These are phyloP conservation scores for Schizothecium vesticola DNA, from an alignment of 495 filamentous ascomycete genomes.

Conservation along the genomic window DNA sequence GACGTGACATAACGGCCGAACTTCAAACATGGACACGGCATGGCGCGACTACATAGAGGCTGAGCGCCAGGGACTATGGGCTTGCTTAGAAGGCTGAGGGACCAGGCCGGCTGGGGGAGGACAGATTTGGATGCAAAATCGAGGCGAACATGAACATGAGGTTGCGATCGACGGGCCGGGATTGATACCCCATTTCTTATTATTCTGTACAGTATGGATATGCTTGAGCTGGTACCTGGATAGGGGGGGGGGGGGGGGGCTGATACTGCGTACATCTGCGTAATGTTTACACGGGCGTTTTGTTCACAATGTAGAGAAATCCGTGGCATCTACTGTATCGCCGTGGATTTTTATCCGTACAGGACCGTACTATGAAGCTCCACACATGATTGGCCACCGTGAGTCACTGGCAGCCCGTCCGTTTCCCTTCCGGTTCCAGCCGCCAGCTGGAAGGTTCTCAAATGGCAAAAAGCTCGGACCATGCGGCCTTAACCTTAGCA, in stretches of 20 bases:
- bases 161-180: neutral
- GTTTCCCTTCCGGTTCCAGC: neutral
- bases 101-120: neutral
- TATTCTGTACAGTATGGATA: neutral
- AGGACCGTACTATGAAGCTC: too few relatives aligned
- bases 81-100: neutral
- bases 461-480: neutral
- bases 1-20: neutral
- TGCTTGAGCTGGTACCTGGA: neutral
- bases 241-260: neutral
- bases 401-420: neutral
- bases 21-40: neutral
- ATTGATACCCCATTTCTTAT: conserved; percentile 17
- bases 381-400: neutral
- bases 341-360: too few relatives aligned
- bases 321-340: too few relatives aligned
- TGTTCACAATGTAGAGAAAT: neutral
- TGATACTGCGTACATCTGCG: neutral
- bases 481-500: conserved; percentile 1
- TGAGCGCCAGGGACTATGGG: neutral
- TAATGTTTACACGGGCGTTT: neutral
- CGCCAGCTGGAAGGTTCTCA: conserved; percentile 23
- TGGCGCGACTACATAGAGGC: neutral
- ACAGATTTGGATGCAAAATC: neutral
- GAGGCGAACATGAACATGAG: neutral